Evolutionary conservation across 352 stramenopile species (phyloP), one percentile per base, ranked within the genome.

Genomic region (Albugo laibachii): DNA sequence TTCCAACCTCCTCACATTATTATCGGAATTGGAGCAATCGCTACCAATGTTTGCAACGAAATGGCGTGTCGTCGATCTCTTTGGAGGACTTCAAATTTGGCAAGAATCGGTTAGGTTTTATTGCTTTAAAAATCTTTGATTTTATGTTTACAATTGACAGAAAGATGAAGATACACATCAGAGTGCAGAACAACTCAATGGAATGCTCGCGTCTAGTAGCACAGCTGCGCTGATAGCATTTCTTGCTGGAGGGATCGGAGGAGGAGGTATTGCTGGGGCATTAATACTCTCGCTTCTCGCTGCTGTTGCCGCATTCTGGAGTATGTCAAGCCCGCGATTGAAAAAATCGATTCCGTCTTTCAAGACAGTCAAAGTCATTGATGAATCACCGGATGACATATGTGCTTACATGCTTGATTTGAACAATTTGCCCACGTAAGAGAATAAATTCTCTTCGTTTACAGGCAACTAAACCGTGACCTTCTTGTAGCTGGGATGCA

Each of bases 371-470:
- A 64, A 73, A 37, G 60, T 71, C n/a, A 58, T 85, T 39, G 67
- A 76, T 39, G 73, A 66, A 14, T 63, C 68, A 1, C 73, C 73
- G 14, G 73, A 62, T 11, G 69, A 82, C 53, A 66, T 85, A 35
- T 83, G 83, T 47, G 20, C 75, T n/a, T 80, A 81, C 47, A 58
- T 85, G 45, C 79, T 85, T 62, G 66, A 78, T 46, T 65, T 77
- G 45, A 72, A 74, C 45, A 79, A 83, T 55, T 79, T 69, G 27
- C 53, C 59, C 8, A 56, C 77, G 48, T 70, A 53, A 34, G 57
- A 60, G 0, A 10, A 0, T 19, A 1, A 47, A 27, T 13, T 16
- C 36, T 11, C 45, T 13, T 41, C 0, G 19, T 12, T 16, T 11
- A 13, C 11, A 21, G 12, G 19, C 4, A 13, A 12, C n/a, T 38